Conservation (phyloP, 2,329 filamentous ascomycete species). For the Arachnomyces sp. region DNA sequence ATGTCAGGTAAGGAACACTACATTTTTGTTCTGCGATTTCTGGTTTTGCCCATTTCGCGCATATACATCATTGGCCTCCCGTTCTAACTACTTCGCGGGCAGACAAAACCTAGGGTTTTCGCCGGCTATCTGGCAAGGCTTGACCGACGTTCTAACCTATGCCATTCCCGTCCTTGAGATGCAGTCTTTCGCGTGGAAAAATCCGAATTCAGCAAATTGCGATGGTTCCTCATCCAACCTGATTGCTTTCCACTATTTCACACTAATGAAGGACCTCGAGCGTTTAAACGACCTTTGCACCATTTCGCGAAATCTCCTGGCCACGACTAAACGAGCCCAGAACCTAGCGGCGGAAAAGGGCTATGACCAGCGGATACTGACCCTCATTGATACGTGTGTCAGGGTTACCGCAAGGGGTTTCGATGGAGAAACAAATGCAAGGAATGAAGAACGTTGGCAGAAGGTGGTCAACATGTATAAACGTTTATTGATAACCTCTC, state of each 20-base stretch:
- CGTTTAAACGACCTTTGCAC: slow-evolving; percentile 54
- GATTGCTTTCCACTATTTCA: slow-evolving; percentile 52
- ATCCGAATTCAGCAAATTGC: slow-evolving; percentile 47
- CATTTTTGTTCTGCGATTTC: not conserved
- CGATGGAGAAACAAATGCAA: slow-evolving; percentile 53
- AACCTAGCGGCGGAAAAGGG: slow-evolving; percentile 53
- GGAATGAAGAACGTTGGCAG: slow-evolving; percentile 58
- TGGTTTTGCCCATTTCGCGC: not conserved
- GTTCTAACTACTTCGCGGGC: slow-evolving; percentile 8
- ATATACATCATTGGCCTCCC: slow-evolving; percentile 4
- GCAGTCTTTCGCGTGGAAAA: slow-evolving; percentile 54
- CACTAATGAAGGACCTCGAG: slow-evolving; percentile 54
- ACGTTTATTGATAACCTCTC: slow-evolving; percentile 54
- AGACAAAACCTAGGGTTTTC: slow-evolving; percentile 51
- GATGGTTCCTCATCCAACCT: slow-evolving; percentile 52
- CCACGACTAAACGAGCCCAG: slow-evolving; percentile 52
- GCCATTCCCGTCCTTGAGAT: slow-evolving; percentile 54
- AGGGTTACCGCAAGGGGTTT: slow-evolving; percentile 56
- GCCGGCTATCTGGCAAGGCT: slow-evolving; percentile 51
- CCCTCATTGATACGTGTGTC: slow-evolving; percentile 55
- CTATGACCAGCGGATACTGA: slow-evolving; percentile 54
- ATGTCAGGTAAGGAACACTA: slow-evolving; percentile 39
- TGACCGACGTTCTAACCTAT: slow-evolving; percentile 49
- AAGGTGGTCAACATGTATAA: slow-evolving; percentile 58
- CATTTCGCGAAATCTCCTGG: slow-evolving; percentile 54